Evolutionary conservation across 441 rosid species (phyloP), one percentile per base, ranked within the genome.

Genomic region (Pelargonium cotyledonis): DNA sequence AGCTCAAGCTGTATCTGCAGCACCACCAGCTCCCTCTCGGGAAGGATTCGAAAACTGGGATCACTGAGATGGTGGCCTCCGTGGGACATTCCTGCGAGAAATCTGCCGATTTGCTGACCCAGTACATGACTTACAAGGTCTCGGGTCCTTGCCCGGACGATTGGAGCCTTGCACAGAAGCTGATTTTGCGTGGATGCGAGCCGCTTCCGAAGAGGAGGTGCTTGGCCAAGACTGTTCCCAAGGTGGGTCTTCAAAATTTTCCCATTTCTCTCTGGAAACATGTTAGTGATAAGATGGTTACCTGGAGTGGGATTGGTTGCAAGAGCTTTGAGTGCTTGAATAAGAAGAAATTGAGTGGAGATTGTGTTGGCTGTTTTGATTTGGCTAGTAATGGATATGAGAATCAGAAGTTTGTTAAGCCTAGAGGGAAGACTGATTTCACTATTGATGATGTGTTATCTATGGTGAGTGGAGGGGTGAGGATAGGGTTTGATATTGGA

Each of bases 21-120:
- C 49, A 11, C 2, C 49, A 44, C 49, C 49, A 44, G 14, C 63
- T 51, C 15, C 69, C 99, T 14, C 76, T 95, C n/a, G 99, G 98
- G 0, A 92, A 92, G 72, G 97, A 95, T 81, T 92, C 99, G 0
- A 83, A 91, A 55, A 90, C 96, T 7, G 95, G 99, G 74, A 90
- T 95, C 81, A 92, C 97, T 23, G 96, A 90, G 57, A 92, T 95
- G 97, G 97, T 95, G 26, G 88, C 98, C 4, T 89, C 97, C 9
- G 98, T 95, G 14, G 97, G 96, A 5, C 99, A 95, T 65, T 77
- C 87, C 5, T 95, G 99, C 44, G 91, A 88, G 65, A 90, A 83
- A 79, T 92, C 96, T 62, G 57, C 88, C 23, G 97, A 88, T 80
- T 79, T 95, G 80, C 74, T 95, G 75, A 82, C 96, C 74, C 96